Evolutionary conservation across 129 eudicot species (phyloP).

Genomic region (Centrapalus pauciflorus): DNA sequence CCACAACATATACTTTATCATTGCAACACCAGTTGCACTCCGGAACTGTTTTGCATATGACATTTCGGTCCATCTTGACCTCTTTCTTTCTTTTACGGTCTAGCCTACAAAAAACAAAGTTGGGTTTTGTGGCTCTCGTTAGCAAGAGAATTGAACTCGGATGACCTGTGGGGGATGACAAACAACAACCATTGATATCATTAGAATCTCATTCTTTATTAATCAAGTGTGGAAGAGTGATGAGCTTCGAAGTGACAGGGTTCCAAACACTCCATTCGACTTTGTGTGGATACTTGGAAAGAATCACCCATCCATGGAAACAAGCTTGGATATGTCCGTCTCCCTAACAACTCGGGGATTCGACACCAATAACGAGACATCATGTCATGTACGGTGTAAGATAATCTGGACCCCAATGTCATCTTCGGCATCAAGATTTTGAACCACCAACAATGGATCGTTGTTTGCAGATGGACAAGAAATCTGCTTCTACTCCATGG

Average conservation of each 20-base stretch:
- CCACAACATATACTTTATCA: constrained; percentile 25
- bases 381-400: background rate
- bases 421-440: too few species aligned
- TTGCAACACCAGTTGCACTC: background rate
- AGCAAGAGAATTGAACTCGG: background rate
- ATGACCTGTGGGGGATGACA: constrained; percentile 9
- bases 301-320: constrained; percentile 5
- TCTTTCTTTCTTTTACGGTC: background rate
- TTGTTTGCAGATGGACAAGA: background rate
- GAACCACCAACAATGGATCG: background rate
- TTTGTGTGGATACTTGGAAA: background rate
- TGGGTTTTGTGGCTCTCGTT: background rate
- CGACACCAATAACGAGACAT: background rate
- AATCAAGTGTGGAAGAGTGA: background rate
- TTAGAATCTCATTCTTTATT: background rate
- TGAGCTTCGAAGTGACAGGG: background rate
- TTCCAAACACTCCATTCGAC: constrained; percentile 5
- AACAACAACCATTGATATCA: background rate
- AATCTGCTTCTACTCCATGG: background rate
- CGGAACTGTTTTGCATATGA: constrained; percentile 3
- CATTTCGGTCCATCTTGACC: constrained; percentile 12
- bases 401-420: background rate
- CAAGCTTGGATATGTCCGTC: background rate
- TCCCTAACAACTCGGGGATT: background rate
- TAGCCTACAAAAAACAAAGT: constrained; percentile 14